Conservation (phyloP, 768 basidiomycete genomes). For the Lactarius deliciosus region DNA sequence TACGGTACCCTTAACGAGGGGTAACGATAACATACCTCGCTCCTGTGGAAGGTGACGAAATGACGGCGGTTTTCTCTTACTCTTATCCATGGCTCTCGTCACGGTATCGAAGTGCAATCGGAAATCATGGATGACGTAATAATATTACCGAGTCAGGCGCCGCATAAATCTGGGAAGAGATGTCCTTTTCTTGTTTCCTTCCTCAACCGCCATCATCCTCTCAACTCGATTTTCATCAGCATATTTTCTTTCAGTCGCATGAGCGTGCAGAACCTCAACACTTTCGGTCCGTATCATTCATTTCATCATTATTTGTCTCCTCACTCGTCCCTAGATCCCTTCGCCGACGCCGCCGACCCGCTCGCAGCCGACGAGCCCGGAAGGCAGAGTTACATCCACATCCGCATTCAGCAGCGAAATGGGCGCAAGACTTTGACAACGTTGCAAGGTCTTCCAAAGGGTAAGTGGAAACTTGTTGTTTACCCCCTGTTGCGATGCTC, state of each 20-base stretch:
- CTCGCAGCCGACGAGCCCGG: slow-evolving; percentile 76
- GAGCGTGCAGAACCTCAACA: slow-evolving; percentile 91
- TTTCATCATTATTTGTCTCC: slow-evolving; percentile 28
- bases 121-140: slow-evolving; percentile 17
- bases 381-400: slow-evolving; percentile 83
- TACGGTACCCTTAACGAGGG: slow-evolving; percentile 6
- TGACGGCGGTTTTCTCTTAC: slow-evolving; percentile 64
- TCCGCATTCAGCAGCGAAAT: slow-evolving; percentile 99
- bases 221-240: slow-evolving; percentile 43
- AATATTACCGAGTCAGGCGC: neutral
- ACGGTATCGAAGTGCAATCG: no score
- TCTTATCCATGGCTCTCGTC: slow-evolving; percentile 31
- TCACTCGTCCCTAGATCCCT: slow-evolving; percentile 68
- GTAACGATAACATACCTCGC: slow-evolving; percentile 48
- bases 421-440: slow-evolving; percentile 98
- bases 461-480: slow-evolving; percentile 44
- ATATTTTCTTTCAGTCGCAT: slow-evolving; percentile 68
- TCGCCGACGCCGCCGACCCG: slow-evolving; percentile 90
- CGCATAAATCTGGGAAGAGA: slow-evolving; percentile 21
- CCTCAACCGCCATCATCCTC: slow-evolving; percentile 40
- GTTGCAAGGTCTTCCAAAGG: slow-evolving; percentile 90
- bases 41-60: slow-evolving; percentile 65
- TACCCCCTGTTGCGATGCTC: slow-evolving; percentile 23
- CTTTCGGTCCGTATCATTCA: slow-evolving; percentile 57
- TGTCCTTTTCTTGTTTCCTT: slow-evolving; percentile 30